phyloP scores from a whole-genome alignment of 2,329 filamentous ascomycete genomes.

The Hypocreales sp. region DNA sequence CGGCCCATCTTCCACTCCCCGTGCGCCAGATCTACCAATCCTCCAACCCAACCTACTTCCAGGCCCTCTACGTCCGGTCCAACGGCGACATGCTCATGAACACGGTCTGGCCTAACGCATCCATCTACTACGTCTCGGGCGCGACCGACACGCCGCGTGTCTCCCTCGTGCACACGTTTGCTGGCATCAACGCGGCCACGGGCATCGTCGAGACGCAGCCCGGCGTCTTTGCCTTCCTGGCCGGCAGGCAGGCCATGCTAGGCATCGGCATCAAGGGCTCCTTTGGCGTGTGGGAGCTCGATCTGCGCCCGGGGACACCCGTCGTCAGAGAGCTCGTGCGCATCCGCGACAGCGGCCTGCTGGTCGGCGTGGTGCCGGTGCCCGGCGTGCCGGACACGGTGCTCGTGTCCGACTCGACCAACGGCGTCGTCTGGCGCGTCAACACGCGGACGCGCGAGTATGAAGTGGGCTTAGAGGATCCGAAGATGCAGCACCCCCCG shows the following conservation, averaged over 20 bases:
- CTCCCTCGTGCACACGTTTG: neutral
- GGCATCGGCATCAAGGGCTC: neutral
- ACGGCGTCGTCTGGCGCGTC: conserved; percentile 11
- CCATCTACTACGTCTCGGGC: neutral
- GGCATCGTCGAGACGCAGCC: neutral
- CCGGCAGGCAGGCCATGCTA: neutral
- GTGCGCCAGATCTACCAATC: too few relatives aligned
- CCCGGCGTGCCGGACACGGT: conserved; percentile 5
- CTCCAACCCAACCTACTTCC: too few relatives aligned
- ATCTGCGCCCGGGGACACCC: neutral
- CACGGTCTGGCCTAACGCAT: neutral
- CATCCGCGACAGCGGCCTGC: conserved; percentile 7
- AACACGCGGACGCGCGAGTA: conserved; percentile 8
- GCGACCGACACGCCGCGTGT: too few relatives aligned
- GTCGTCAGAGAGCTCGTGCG: conserved; percentile 4
- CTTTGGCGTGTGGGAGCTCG: neutral
- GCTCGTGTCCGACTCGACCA: conserved; percentile 10
- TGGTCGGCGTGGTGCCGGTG: conserved; percentile 10
- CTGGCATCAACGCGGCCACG: neutral
- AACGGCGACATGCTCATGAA: too few relatives aligned
- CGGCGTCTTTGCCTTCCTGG: neutral
- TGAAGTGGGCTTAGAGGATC: conserved; percentile 6
- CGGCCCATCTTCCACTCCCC: too few relatives aligned
- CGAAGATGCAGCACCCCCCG: conserved; percentile 24
- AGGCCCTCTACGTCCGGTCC: too few relatives aligned